Percentiles rank a stretch among this genome's conserved stretches.
Conservation (phyloP, 164 flowering plant species). For the Nymphaea colorata region DNA sequence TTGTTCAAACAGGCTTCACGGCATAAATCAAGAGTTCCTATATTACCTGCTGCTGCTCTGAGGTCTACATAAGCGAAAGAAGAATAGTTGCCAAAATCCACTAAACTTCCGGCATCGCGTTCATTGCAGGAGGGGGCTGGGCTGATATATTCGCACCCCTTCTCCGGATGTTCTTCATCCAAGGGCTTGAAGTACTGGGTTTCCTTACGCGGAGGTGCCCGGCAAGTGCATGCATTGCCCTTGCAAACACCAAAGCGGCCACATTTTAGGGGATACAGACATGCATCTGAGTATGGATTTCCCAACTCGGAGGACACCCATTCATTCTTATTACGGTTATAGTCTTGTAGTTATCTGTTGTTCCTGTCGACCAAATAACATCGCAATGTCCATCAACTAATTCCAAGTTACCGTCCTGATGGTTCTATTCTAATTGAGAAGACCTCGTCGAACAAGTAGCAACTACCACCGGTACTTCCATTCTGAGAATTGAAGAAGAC, state of each 20-base stretch:
- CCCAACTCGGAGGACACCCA: not conserved
- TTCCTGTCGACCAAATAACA: constrained; percentile 23
- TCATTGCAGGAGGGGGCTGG: not conserved
- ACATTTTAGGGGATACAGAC: not conserved
- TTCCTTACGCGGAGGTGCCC: not conserved
- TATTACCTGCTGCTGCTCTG: not conserved
- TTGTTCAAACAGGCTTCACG: constrained; percentile 3
- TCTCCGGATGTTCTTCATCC: not conserved
- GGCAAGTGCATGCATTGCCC: not conserved
- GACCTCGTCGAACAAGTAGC: constrained; percentile 2
- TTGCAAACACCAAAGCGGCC: not conserved
- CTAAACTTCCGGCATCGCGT: not conserved
- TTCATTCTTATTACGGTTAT: not conserved
- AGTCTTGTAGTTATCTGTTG: constrained; percentile 4
- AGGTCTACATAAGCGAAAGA: not conserved
- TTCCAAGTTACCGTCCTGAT: constrained; percentile 17
- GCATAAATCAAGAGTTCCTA: not conserved
- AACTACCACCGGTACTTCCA: not conserved
- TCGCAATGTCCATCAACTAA: constrained; percentile 17
- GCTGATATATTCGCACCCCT: not conserved
- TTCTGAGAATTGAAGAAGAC: not conserved
- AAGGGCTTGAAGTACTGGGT: not conserved
- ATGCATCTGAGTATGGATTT: not conserved
- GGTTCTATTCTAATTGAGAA: not conserved
- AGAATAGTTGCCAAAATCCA: not conserved